Conservation (phyloP, 2,329 filamentous ascomycete genomes). For the Decorospora gaudefroyi region DNA sequence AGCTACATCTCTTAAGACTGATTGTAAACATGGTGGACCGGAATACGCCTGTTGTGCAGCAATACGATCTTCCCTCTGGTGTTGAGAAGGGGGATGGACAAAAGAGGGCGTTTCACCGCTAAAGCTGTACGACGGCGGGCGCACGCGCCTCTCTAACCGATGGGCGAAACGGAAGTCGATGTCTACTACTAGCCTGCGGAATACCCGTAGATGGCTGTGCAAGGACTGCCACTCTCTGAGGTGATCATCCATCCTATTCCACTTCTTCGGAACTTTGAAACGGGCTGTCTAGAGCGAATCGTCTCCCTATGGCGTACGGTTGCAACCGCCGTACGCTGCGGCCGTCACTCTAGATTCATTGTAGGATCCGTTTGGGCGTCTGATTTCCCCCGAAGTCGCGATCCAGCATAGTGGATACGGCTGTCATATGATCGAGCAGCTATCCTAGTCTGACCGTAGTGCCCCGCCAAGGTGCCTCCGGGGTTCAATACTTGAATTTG, state of each 20-base stretch:
- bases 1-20: too few species aligned
- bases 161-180: constrained; percentile 25
- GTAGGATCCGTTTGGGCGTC: constrained; percentile 20
- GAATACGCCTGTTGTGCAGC: constrained; percentile 1
- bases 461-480: constrained; percentile 30
- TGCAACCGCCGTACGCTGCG: constrained; percentile 13
- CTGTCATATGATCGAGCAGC: constrained; percentile 42
- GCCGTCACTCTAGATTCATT: constrained; percentile 10
- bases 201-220: constrained; percentile 18
- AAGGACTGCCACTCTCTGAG: constrained; percentile 15
- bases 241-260: constrained; percentile 16
- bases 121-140: constrained; percentile 38
- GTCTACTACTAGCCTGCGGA: constrained; percentile 12
- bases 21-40: constrained; percentile 1
- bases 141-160: constrained; percentile 23
- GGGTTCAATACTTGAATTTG: constrained; percentile 21
- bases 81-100: constrained; percentile 7
- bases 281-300: constrained; percentile 18
- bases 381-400: constrained; percentile 25
- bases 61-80: constrained; percentile 9
- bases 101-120: constrained; percentile 34
- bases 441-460: constrained; percentile 28
- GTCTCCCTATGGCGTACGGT: constrained; percentile 12
- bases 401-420: constrained; percentile 34
- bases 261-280: constrained; percentile 38